Evolutionary conservation across 805 yeast genomes (phyloP), one percentile per base, ranked within the genome.

Genomic region (Kuraishia hungarica): DNA sequence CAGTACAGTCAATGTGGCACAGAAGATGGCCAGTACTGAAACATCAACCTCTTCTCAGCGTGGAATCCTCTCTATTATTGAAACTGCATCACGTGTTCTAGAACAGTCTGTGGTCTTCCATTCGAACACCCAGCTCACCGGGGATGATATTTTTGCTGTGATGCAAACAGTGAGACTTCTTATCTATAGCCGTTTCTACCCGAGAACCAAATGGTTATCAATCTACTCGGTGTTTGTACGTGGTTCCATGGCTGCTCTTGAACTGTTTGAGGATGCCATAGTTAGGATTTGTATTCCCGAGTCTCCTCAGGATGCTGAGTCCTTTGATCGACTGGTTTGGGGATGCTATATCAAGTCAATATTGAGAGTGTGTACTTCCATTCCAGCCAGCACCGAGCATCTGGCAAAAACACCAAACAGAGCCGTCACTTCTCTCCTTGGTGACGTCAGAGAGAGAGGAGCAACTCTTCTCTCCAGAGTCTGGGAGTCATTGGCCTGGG

Each of bases 401-500:
- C 72, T 89, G 55, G 79, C 89, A 1, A 85, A 81, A 48, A 82
- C 87, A 54, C 90, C 96, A 48, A 78, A 86, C 65, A 82, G 82
- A 58, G 91, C 91, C 1, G 82, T 91, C 57, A 74, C 72, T 69
- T 74, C 74, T 54, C 80, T 89, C 49, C 77, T 89, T 0, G 84
- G 83, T 11, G 83, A 81, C 61, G 70, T 88, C 59, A 77, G 96
- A 58, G 75, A 76, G 13, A 72, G 86, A 58, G 77, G 85, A 50
- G 81, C 90, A 0, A 60, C 59, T 15, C 67, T 88, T 50, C 61
- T 89, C 13, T 73, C 76, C 55, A 78, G 75, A 54, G 76, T 82
- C n/a, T 90, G 97, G 97, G 84, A 84, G 58, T 71, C 78, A 13
- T 73, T 90, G 53, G 94, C 90, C 20, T 78, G 84, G 81, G 80